Percentiles rank a stretch among this genome's conserved stretches.
Evolutionary conservation across 495 filamentous ascomycete species (phyloP).

Genomic region (Penicillium angulare): DNA sequence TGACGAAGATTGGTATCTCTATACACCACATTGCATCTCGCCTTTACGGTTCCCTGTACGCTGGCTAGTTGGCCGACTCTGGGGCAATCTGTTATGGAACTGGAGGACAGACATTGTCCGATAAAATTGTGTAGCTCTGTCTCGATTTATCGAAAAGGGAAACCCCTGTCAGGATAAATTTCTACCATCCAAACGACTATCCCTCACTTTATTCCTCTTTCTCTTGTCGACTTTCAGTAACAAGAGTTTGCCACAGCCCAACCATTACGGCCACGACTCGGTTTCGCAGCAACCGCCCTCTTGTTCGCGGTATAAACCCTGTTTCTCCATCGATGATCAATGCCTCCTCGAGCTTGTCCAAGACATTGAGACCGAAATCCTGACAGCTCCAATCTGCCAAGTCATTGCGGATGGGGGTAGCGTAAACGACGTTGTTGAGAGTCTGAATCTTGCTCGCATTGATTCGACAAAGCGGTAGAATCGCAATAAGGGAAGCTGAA

Average conservation of each 20-base stretch:
- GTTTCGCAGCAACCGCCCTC: neutral
- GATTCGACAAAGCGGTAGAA: slow-evolving; percentile 3
- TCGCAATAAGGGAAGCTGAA: neutral
- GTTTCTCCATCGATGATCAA: neutral
- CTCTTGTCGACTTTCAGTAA: neutral
- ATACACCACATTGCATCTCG: slow-evolving; percentile 23
- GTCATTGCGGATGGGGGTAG: neutral
- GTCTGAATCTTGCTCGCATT: slow-evolving; percentile 2
- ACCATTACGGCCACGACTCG: neutral
- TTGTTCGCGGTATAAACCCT: slow-evolving; percentile 1
- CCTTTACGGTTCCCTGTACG: slow-evolving; percentile 16
- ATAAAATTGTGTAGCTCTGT: neutral
- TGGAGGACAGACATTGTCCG: neutral
- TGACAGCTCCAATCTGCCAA: slow-evolving; percentile 3
- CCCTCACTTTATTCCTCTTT: neutral
- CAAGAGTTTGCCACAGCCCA: neutral
- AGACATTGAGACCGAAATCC: slow-evolving; percentile 1
- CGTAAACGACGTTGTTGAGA: neutral
- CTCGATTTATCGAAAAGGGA: neutral
- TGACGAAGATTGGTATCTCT: slow-evolving; percentile 31
- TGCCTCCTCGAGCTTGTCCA: neutral
- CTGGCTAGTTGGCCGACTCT: slow-evolving; percentile 37
- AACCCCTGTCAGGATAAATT: neutral
- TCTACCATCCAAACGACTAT: neutral
- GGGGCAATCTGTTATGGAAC: slow-evolving; percentile 18